phyloP scores from a whole-genome alignment of 2,329 filamentous ascomycete genomes.

The Tolypocladium ovalisporum region DNA sequence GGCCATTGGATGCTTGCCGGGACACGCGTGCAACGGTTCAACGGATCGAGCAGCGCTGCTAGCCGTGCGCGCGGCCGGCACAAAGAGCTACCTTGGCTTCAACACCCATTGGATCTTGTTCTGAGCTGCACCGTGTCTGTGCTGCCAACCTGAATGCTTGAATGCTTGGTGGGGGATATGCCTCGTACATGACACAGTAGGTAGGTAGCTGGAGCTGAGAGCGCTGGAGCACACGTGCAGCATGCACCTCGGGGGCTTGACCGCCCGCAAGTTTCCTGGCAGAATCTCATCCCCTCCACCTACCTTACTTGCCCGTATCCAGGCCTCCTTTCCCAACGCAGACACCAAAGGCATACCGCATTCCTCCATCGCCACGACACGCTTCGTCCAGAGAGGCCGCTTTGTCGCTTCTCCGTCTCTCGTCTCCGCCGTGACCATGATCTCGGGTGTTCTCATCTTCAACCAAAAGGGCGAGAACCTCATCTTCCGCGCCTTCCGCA shows the following conservation, averaged over 20 bases:
- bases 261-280: constrained; percentile 2
- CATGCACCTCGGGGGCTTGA: not conserved
- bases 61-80: no score
- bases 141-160: no score
- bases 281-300: not conserved
- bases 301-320: not conserved
- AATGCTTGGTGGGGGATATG: no score
- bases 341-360: not conserved
- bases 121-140: no score
- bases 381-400: not conserved
- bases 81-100: no score
- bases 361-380: not conserved
- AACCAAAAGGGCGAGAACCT: constrained; percentile 99
- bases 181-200: no score
- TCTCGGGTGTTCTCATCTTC: constrained; percentile 95
- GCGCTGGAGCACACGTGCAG: not conserved
- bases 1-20: no score
- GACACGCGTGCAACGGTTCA: no score
- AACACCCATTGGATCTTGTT: no score
- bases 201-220: no score
- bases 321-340: not conserved
- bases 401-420: not conserved
- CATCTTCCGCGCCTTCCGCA: constrained; percentile 97
- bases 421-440: constrained; percentile 49
- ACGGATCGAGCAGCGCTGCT: no score